Base-by-base conservation (phyloP, 139 green algal genomes). In the Tetratostichococcus sp. region DNA sequence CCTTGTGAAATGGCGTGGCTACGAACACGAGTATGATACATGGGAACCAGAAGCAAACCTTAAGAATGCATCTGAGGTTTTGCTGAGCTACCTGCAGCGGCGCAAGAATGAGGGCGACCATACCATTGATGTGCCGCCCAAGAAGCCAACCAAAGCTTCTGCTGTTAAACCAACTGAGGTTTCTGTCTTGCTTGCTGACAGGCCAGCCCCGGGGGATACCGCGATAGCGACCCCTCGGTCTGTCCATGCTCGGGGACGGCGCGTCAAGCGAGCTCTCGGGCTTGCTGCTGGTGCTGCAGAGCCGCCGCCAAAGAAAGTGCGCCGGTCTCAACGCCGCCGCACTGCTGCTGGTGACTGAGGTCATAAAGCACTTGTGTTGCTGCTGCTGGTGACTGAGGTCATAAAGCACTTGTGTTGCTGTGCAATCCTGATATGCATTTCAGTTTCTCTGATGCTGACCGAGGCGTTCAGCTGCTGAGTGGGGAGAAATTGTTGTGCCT, bases 1-100 rank as follows among this genome's bases (percentile, higher is more conserved):
- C 34, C 28, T 77, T 1, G 65, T 77, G 4, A 31, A 67, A 4
- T 77, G 73, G 73, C 22, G 28, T 23, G 59, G 59, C 30, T 71
- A 65, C 69, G 31, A 23, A 4, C 32, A 26, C 65, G 62, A 57
- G 34, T 6, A 77, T 62, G 50, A 23, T 62, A n/a, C 50, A 25
- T 62, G 19, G 50, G 50, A 62, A 26, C 50, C 50, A n/a, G 50
- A 62, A 17, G 11, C 50, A 23, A n/a, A 26, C 19, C 50, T 62
- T 23, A 26, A 23, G 11, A 62, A 62, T 17, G 22, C 11, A 5
- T 26, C 14, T 62, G 50, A 62, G 50, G 8, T 26, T 62, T 62
- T 62, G 50, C 50, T n/a, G 50, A 62, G 19, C 14, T 62, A 62
- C 19, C 19, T 23, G 11, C 11, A 62, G 2, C 11, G 26, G 50